These are phyloP conservation scores for Malus asiatica DNA, from an alignment of 306 rosid genomes.

Conservation along the genomic window DNA sequence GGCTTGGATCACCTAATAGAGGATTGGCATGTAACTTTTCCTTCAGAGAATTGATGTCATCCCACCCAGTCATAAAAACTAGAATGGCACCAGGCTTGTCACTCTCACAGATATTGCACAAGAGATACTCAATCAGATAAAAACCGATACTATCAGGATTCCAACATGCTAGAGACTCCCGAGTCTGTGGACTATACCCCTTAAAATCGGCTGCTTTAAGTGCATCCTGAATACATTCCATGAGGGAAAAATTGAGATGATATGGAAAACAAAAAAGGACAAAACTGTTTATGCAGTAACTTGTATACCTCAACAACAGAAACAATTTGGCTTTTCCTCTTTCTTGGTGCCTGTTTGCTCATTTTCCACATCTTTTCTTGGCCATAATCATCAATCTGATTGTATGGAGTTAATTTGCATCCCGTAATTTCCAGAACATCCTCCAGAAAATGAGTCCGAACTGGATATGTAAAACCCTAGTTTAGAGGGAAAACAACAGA, in stretches of 20 bases:
- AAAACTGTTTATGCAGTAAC: slow-evolving; percentile 2
- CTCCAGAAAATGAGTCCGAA: slow-evolving; percentile 79
- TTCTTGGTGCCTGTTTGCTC: slow-evolving; percentile 87
- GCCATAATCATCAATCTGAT: slow-evolving; percentile 94
- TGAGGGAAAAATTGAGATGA: slow-evolving; percentile 16
- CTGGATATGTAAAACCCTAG: slow-evolving; percentile 83
- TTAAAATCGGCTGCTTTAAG: slow-evolving; percentile 65
- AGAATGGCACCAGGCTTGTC: slow-evolving; percentile 83
- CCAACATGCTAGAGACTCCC: slow-evolving; percentile 87
- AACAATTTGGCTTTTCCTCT: slow-evolving; percentile 95
- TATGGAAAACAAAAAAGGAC: neutral
- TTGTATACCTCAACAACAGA: slow-evolving; percentile 67
- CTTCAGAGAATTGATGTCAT: slow-evolving; percentile 78
- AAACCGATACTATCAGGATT: slow-evolving; percentile 90
- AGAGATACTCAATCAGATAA: slow-evolving; percentile 67
- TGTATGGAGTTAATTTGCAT: slow-evolving; percentile 63
- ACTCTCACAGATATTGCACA: slow-evolving; percentile 69
- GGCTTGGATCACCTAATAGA: slow-evolving; percentile 63
- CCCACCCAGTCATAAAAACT: slow-evolving; percentile 99
- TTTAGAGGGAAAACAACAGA: slow-evolving; percentile 3
- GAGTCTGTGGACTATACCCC: slow-evolving; percentile 61
- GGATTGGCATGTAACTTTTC: slow-evolving; percentile 71
- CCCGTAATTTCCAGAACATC: slow-evolving; percentile 74
- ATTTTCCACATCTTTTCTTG: slow-evolving; percentile 88
- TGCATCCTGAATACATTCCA: slow-evolving; percentile 62